These are phyloP conservation scores for Cyclotella distinguenda DNA, from an alignment of 108 stramenopile genomes.

Conservation along the genomic window DNA sequence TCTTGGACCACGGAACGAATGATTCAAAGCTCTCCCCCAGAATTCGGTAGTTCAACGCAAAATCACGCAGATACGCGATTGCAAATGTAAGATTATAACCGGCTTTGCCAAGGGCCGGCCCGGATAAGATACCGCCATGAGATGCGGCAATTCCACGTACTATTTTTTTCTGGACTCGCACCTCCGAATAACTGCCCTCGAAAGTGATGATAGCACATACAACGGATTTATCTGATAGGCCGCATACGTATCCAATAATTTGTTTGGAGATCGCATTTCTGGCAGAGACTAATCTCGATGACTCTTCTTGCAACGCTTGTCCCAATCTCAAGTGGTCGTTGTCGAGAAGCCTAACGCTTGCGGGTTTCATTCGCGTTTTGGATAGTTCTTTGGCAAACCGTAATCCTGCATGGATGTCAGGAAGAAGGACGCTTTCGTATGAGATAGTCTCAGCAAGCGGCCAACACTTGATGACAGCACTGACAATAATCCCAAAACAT, in stretches of 20 bases:
- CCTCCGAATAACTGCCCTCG: conserved; percentile 77
- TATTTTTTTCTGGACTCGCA: conserved; percentile 58
- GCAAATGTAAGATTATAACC: conserved; percentile 93
- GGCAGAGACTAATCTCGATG: conserved; percentile 42
- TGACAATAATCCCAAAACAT: conserved; percentile 85
- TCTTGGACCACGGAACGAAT: conserved; percentile 87
- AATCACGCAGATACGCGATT: conserved; percentile 95
- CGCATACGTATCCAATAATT: conserved; percentile 27
- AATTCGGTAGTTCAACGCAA: conserved; percentile 87
- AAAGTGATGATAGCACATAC: conserved; percentile 88
- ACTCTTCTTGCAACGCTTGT: conserved; percentile 71
- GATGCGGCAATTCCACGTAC: conserved; percentile 45
- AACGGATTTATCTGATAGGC: conserved; percentile 49
- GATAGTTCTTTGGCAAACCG: conserved; percentile 74
- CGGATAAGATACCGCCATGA: conserved; percentile 77
- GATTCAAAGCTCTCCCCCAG: conserved; percentile 94
- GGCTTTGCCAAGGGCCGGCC: conserved; percentile 70
- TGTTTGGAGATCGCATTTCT: conserved; percentile 34
- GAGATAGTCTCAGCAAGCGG: conserved; percentile 66
- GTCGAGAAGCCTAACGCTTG: conserved; percentile 89
- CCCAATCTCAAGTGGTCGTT: conserved; percentile 92
- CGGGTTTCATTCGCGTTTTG: conserved; percentile 61
- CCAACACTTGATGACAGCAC: conserved; percentile 86
- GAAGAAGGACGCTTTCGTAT: conserved; percentile 77
- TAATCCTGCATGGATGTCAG: conserved; percentile 73